Evolutionary conservation across 2,329 filamentous ascomycete genomes (phyloP), one percentile per base, ranked within the genome.

Genomic region (Aureobasidium sp.): DNA sequence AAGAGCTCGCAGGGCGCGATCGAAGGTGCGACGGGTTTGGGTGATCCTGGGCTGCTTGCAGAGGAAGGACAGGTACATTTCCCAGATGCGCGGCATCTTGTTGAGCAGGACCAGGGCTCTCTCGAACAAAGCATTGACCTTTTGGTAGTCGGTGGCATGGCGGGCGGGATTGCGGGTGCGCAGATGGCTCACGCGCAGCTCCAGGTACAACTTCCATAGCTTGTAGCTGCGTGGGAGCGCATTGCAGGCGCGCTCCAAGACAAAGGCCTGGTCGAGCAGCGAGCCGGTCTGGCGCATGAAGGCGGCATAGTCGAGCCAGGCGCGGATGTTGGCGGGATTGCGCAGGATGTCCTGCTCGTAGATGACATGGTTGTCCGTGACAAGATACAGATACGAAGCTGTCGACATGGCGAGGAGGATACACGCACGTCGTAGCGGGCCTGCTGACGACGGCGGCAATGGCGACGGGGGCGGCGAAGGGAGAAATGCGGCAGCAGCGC

Each of bases 41-140:
- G 93, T 96, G 63, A 99, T 85, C 58, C 95, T 78, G n/a, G 94
- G 94, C 73, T 99, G 94, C 69, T 89, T 85, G 71, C 93, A 84
- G 61, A 99, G 79, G 70, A 99, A 97, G 51, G 83, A 83, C 64
- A 99, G 84, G 72, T 96, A 99, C 85, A 97, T 90, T 73, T 96
- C 92, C 95, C 94, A 99, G 71, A 99, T 94, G 66, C 85, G 84
- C 25, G 95, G 94, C 94, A 99, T 99, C 77, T 99, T 99, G 77
- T 99, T 96, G 64, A 99, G 82, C 42, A 99, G 81, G 61, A 96
- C 89, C 55, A 99, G 78, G 3, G 94, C 92, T 67, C 90, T 84
- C 76, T 99, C 94, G 72, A 96, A 99, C 42, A 97, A 84, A 58
- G 89, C 82, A 73, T 99, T 99, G 72, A 97, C 91, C 75, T 97